Base-by-base conservation (phyloP, 2,329 filamentous ascomycete genomes). In the Stagonosporopsis cucurbitacearum region DNA sequence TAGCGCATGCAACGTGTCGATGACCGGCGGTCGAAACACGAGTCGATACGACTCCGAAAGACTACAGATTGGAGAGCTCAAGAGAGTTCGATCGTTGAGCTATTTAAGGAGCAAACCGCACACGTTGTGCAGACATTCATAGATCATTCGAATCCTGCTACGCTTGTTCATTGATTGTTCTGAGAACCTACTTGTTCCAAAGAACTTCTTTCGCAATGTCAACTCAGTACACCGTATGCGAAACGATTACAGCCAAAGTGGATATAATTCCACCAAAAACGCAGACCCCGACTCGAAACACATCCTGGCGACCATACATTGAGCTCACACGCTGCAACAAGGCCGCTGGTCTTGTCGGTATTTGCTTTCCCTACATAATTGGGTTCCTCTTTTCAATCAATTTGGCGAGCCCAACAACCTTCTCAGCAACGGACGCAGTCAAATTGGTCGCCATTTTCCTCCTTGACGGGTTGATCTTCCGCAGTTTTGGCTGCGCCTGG, bases 251-350 rank as follows among this genome's bases (percentile, higher is more conserved):
- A 12, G 32, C 7, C 13, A 35, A 35, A n/a, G 15, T n/a, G 30
- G n/a, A 2, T 35, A 6, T 15, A 12, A 35, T n/a, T 6, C n/a
- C 6, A 35, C 7, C 32, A 35, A n/a, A n/a, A n/a, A 12, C 3
- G 13, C 13, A 35, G 32, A 6, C 6, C n/a, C 4, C 22, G 8
- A 13, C 20, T 7, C 12, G 15, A n/a, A 25, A 25, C 8, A 20
- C 39, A 19, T 57, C 57, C 13, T 59, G 49, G 49, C 15, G 41
- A 30, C 54, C 54, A 7, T 57, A 54, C 26, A 12, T 42, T 22
- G 55, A 86, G 63, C 73, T 85, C 13, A 76, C 82, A 49, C 82
- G 83, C 15, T 71, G 85, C 17, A 46, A 35, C 52, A 58, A 56
- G 45, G 44, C 56, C 13, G 51, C 47, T 77, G 84, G 59, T 80